phyloP scores from a whole-genome alignment of 2,329 filamentous ascomycete species.

The Clonostachys chloroleuca region DNA sequence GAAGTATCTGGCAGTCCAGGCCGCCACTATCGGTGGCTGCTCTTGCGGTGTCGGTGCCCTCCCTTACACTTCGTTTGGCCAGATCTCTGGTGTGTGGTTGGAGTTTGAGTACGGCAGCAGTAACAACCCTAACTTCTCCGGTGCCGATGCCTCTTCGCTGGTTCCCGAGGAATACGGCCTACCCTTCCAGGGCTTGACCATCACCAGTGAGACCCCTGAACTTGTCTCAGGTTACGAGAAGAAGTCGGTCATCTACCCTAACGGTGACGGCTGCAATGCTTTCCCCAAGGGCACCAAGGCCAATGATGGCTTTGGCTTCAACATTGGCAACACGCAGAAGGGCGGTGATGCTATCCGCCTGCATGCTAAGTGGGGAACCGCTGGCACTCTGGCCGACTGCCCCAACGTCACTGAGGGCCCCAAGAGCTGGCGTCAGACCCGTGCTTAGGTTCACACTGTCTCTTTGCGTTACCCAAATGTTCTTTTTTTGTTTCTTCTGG shows the following conservation, averaged over 20 bases:
- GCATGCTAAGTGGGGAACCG: too few relatives aligned
- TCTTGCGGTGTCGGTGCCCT: slow-evolving; percentile 30
- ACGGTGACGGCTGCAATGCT: slow-evolving; percentile 27
- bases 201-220: slow-evolving; percentile 14
- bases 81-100: slow-evolving; percentile 39
- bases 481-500: too few relatives aligned
- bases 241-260: slow-evolving; percentile 34
- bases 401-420: too few relatives aligned
- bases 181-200: slow-evolving; percentile 25
- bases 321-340: slow-evolving; percentile 15
- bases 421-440: too few relatives aligned
- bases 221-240: slow-evolving; percentile 17
- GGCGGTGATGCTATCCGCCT: too few relatives aligned
- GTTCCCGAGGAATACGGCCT: slow-evolving; percentile 28
- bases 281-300: slow-evolving; percentile 29
- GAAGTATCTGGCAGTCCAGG: slow-evolving; percentile 37
- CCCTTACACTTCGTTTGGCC: slow-evolving; percentile 27
- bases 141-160: slow-evolving; percentile 45
- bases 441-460: too few relatives aligned
- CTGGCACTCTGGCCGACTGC: too few relatives aligned
- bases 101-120: slow-evolving; percentile 42
- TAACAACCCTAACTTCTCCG: slow-evolving; percentile 27
- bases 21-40: slow-evolving; percentile 43
- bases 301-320: slow-evolving; percentile 32
- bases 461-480: too few relatives aligned